These are phyloP conservation scores for Phaeoacremonium minimum DNA, from an alignment of 2,329 filamentous ascomycete species.

Conservation along the genomic window DNA sequence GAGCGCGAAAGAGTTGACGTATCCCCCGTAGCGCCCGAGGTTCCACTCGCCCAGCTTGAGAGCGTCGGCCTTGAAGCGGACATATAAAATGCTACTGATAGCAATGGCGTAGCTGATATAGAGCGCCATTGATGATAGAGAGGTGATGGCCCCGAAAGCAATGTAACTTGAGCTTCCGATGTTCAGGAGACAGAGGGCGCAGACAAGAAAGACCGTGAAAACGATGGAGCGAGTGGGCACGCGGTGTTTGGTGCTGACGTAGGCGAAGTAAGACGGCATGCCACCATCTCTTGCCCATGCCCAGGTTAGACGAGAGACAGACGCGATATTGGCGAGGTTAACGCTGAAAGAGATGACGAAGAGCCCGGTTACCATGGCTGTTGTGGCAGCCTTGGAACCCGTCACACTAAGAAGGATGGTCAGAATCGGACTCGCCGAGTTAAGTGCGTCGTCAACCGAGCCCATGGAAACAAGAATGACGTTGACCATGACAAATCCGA, in stretches of 20 bases:
- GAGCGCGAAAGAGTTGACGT: conserved; percentile 10
- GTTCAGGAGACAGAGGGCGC: conserved; percentile 29
- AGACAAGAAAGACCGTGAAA: conserved; percentile 22
- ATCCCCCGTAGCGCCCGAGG: conserved; percentile 5
- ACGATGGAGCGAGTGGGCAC: conserved; percentile 31
- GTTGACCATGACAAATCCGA: conserved; percentile 33
- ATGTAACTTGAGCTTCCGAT: conserved; percentile 26
- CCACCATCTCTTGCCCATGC: conserved; percentile 43
- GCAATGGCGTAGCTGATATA: conserved; percentile 12
- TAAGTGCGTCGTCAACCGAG: conserved; percentile 23
- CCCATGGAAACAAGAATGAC: conserved; percentile 39
- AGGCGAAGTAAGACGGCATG: conserved; percentile 8
- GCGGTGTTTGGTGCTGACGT: conserved; percentile 21
- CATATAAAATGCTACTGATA: conserved; percentile 7
- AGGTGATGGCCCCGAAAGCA: conserved; percentile 31
- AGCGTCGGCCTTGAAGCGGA: conserved; percentile 3
- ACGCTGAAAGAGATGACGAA: conserved; percentile 30
- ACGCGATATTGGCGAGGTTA: conserved; percentile 36
- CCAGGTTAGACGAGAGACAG: conserved; percentile 42
- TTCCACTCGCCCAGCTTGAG: conserved; percentile 7
- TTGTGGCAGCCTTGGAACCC: conserved; percentile 31
- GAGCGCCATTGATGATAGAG: conserved; percentile 22
- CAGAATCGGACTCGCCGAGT: conserved; percentile 33
- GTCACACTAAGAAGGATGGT: conserved; percentile 34
- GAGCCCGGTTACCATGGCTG: conserved; percentile 30